Evolutionary conservation across 768 basidiomycete species (phyloP).

Genomic region (Tulasnella sp.): DNA sequence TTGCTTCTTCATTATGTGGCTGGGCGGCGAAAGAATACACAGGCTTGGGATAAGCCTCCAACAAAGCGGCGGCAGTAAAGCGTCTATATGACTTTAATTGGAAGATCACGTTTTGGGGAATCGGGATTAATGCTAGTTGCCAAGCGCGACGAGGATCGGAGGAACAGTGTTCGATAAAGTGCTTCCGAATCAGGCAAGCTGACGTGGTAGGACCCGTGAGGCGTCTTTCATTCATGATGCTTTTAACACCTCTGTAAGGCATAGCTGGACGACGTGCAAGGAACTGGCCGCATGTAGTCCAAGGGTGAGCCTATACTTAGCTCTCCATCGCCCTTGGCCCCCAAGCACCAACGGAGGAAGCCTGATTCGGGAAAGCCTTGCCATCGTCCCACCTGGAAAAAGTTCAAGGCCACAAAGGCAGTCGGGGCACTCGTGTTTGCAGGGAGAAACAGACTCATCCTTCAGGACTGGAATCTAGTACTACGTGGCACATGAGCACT

Average conservation of each 20-base stretch:
- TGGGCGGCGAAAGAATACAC: background rate
- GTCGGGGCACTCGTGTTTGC: background rate
- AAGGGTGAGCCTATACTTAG: background rate
- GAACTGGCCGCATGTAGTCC: too few relatives aligned
- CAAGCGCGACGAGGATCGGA: background rate
- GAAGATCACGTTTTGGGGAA: background rate
- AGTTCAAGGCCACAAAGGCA: too few relatives aligned
- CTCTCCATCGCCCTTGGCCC: too few relatives aligned
- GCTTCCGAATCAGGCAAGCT: background rate
- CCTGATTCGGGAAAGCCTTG: too few relatives aligned
- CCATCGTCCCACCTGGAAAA: too few relatives aligned
- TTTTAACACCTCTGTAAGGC: background rate
- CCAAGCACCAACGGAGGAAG: too few relatives aligned
- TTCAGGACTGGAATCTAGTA: background rate
- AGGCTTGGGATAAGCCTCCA: background rate
- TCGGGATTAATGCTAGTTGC: background rate
- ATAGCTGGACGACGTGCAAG: background rate
- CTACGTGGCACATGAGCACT: background rate
- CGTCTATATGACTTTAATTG: background rate
- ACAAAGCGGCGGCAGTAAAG: background rate
- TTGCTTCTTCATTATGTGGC: background rate
- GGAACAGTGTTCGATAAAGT: background rate
- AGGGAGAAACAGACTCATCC: background rate
- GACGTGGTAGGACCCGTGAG: background rate
- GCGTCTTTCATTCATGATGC: background rate